Evolutionary conservation across 225 moss, liverwort and hornwort species (phyloP), one percentile per base, ranked within the genome.

Genomic region (Sphagnum tenellum): DNA sequence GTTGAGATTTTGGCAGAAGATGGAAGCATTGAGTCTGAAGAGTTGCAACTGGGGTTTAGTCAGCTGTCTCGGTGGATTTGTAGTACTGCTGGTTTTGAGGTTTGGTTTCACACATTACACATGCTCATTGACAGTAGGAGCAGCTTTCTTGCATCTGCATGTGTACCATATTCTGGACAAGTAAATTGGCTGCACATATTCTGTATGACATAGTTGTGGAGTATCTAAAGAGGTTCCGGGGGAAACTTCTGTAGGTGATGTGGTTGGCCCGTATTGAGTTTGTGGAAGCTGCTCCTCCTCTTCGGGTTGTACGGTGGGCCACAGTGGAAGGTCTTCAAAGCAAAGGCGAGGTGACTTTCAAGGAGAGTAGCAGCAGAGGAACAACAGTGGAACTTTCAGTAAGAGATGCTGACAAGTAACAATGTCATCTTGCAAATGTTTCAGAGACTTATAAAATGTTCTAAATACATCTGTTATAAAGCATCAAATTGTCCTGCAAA

Each of bases 41-140:
- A 78, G 52, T 60, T 78, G 66, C 76, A 73, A 14, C 66, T 63
- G 49, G 78, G 82, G 46, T 68, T 82, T 12, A 69, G 71, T 47
- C 66, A 57, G 11, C 71, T 82, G 57, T 82, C 82, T 63, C 82
- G 79, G 14, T 82, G 82, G 82, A 79, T 76, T 64, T 82, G 82
- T 64, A 82, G 82, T 69, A 82, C 82, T 8, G 71, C 76, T 62
- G 82, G 82, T 51, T 82, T 82, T 58, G 79, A 82, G 79, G 82
- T 82, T 52, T 52, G 52, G 0, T 29, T 29, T 29, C 29, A 29
- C 29, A 29, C 29, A 29, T 29, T 29, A 29, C 29, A 29, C 29
- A 29, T 29, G 29, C 29, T 29, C 29, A 29, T 0, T 29, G 29
- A 29, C 29, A 29, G 29, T 29, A 29, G 29, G 29, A 29, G 29